Evolutionary conservation across 2,329 filamentous ascomycete species (phyloP), one percentile per base, ranked within the genome.

Genomic region (Venturia pyrina): DNA sequence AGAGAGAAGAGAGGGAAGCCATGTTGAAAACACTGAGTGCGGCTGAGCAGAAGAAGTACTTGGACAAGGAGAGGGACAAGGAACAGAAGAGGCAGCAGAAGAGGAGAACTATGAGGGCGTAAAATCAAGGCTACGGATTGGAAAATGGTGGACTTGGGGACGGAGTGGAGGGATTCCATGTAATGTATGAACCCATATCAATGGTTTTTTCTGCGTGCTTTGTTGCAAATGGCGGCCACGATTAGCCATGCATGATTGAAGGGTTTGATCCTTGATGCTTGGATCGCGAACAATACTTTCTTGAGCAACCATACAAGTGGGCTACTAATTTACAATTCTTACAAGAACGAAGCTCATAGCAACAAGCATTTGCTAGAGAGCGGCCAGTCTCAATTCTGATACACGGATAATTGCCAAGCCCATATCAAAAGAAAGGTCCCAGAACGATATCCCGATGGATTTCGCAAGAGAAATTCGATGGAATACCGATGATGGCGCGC

Each of bases 31-130:
- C 85, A 77, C 80, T 88, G 75, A 93, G 89, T 63, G 80, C 80
- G 1, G 79, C 80, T 3, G 80, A 82, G 73, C 80, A 82, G 74
- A 75, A 76, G 70, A 82, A 82, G 73, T 82, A 79, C 68, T 68
- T 83, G 78, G 96, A 97, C 80, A 87, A 89, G 73, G 96, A 98
- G 84, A 86, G 93, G 65, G 93, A 97, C 72, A 87, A 88, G 70
- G 87, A 68, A 44, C 46, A 41, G 66, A 59, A 62, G 67, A 68
- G 56, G 40, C 32, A 21, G 21, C 62, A 67, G 50, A 68, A 68
- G 67, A 65, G 28, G 66, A 64, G 46, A 62, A 68, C 67, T 15
- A 65, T 65, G 66, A 67, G 56, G 62, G 67, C 15, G 43, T 67
- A 66, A 37, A 5, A n/a, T n/a, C 10, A 10, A n/a, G 17, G 11